Base-by-base conservation (phyloP, 306 rosid genomes). In the Cicer chorassanicum region DNA sequence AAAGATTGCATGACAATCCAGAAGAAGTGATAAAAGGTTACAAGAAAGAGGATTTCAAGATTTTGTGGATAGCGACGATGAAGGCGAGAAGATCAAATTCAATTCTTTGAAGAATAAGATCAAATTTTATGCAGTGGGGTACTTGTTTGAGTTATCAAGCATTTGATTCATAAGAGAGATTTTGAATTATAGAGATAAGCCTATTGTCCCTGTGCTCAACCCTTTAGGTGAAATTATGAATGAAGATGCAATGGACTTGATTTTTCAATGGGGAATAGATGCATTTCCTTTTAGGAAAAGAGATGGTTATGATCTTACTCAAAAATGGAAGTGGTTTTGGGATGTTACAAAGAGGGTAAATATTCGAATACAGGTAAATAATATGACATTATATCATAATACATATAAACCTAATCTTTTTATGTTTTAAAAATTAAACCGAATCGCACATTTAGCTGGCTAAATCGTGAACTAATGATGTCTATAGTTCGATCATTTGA, bases 281-380 rank as follows among this genome's bases (percentile, higher is more conserved):
- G 80, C 84, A 0, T 74, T 80, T 68, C 84, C 80, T 12, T 80
- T 80, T 7, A 80, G 80, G 60, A 68, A 68, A 68, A 51, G 2
- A 42, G 84, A 80, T 74, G 84, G 84, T 50, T 6, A 24, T 60
- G 76, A 74, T 3, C 84, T 74, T 60, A 41, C 60, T 61, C 66
- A 7, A 6, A 80, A 80, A 61, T 80, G 84, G 84, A 80, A 68
- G 72, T 80, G 84, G 84, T 80, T 80, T 34, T 80, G 84, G 84
- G 84, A 80, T 34, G 84, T 65, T 4, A n/a, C 61, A 5, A 80
- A 7, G 51, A 80, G 71, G 74, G 53, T 70, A 8, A 80, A 80
- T 61, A 67, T 74, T 42, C 80, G 80, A 59, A 42, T 80, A 5
- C 72, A 74, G 76, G 84, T 80, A 19, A 70, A 2, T 61, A 61